Conservation (phyloP, 1,284 basidiomycete genomes). For the Puccinia coronata region DNA sequence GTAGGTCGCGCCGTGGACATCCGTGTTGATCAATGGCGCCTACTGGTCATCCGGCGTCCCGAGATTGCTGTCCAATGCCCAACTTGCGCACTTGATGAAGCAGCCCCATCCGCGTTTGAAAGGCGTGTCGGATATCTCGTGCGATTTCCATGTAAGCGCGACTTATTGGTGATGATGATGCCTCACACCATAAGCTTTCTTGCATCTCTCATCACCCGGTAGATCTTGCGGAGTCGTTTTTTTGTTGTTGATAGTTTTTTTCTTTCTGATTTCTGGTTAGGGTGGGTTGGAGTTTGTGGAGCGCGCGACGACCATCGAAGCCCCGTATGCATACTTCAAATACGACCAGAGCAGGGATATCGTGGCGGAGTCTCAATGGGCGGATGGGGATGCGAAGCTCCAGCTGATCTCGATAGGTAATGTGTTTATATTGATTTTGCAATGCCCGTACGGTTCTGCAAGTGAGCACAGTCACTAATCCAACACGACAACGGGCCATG, state of each 20-base stretch:
- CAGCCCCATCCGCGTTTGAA: constrained; percentile 64
- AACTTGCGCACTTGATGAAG: constrained; percentile 66
- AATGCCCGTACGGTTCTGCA: no score
- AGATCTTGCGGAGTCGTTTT: no score
- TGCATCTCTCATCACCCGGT: no score
- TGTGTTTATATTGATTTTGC: constrained; percentile 52
- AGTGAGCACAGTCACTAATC: no score
- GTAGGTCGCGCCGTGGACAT: constrained; percentile 80
- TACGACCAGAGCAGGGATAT: neutral
- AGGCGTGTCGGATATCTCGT: constrained; percentile 80
- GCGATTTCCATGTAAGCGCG: constrained; percentile 70
- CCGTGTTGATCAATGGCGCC: constrained; percentile 77
- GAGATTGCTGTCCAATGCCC: constrained; percentile 71
- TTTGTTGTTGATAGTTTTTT: no score
- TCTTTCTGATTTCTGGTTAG: constrained; percentile 58
- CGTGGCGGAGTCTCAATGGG: constrained; percentile 17
- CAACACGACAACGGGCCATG: no score
- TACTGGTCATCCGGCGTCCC: constrained; percentile 79
- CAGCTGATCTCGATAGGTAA: constrained; percentile 58
- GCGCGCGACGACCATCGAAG: constrained; percentile 70
- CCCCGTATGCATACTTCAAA: constrained; percentile 67
- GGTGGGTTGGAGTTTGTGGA: constrained; percentile 82
- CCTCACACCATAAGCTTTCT: no score
- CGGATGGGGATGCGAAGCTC: constrained; percentile 58
- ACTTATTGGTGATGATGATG: no score